Evolutionary conservation across 106 monocot genomes (phyloP).

Genomic region (Platanthera guangdongensis): DNA sequence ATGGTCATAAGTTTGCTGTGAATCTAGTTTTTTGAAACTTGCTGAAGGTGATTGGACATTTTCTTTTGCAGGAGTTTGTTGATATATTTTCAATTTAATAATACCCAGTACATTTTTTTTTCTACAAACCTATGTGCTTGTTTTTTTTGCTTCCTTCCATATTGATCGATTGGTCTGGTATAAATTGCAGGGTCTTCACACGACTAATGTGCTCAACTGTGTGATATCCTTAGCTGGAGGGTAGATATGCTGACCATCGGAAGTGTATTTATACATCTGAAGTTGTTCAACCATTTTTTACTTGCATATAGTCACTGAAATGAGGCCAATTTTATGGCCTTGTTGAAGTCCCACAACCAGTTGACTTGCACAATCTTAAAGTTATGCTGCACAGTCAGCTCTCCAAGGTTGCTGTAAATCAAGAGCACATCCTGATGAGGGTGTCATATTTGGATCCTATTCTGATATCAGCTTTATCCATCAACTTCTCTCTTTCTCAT

Average conservation of each 20-base stretch:
- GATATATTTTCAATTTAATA: neutral
- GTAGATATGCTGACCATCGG: slow-evolving; percentile 50
- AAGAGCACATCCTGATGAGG: neutral
- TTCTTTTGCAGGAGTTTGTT: neutral
- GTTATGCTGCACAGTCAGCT: neutral
- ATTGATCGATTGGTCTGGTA: slow-evolving; percentile 63
- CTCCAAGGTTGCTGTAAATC: neutral
- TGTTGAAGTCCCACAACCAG: neutral
- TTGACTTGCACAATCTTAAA: neutral
- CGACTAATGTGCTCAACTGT: slow-evolving; percentile 59
- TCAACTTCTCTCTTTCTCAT: neutral
- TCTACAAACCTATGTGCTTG: neutral
- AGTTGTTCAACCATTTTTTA: slow-evolving; percentile 18
- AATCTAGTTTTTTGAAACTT: neutral
- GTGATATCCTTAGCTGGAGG: slow-evolving; percentile 80
- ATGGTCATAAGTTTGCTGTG: too few relatives aligned
- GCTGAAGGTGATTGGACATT: neutral
- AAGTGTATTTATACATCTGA: slow-evolving; percentile 31
- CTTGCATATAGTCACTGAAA: neutral
- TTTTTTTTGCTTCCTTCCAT: slow-evolving; percentile 11
- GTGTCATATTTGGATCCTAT: neutral
- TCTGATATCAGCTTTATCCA: neutral
- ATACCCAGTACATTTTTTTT: neutral
- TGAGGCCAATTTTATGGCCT: neutral
- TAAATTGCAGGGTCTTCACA: slow-evolving; percentile 77